A percentile compares a stretch with the other conserved stretches of the same genome.
Conservation (phyloP, 2,329 filamentous ascomycete genomes). For the Verticillium zaregamsianum region DNA sequence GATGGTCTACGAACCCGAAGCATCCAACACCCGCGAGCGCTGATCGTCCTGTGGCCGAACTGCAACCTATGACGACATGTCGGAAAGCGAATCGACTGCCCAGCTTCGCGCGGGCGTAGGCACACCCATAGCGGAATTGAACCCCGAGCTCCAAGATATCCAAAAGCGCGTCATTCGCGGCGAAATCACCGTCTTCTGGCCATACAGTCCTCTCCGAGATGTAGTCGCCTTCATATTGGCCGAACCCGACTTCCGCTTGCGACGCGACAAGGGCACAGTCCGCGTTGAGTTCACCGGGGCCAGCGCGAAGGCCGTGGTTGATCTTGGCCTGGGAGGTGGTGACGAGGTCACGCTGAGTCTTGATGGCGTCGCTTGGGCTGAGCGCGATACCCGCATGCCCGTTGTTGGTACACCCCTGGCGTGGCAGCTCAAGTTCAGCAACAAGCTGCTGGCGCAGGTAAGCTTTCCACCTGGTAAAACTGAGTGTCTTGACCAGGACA, state of each 20-base stretch:
- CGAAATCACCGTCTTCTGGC: conserved; percentile 83
- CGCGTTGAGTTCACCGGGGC: conserved; percentile 70
- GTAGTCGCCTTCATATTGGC: conserved; percentile 76
- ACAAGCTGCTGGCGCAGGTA: conserved; percentile 45
- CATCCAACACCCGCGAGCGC: background rate
- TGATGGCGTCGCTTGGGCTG: conserved; percentile 63
- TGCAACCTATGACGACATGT: conserved; percentile 12
- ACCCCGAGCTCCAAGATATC: conserved; percentile 39
- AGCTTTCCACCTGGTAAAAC: conserved; percentile 1
- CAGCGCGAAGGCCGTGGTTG: conserved; percentile 65
- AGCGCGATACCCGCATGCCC: conserved; percentile 41
- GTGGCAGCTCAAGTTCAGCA: conserved; percentile 55
- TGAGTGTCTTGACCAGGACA: background rate
- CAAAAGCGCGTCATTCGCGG: conserved; percentile 54
- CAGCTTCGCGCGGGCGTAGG: conserved; percentile 11
- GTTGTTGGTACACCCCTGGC: conserved; percentile 48
- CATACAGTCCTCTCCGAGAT: conserved; percentile 74
- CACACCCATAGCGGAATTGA: conserved; percentile 53
- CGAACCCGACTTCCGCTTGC: conserved; percentile 78
- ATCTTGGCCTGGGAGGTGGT: conserved; percentile 68
- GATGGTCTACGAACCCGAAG: background rate
- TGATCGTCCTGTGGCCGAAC: background rate
- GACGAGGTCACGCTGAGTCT: conserved; percentile 70
- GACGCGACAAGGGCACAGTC: conserved; percentile 73
- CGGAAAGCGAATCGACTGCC: conserved; percentile 7